phyloP scores from a whole-genome alignment of 306 rosid species.

The Vigna mungo region DNA sequence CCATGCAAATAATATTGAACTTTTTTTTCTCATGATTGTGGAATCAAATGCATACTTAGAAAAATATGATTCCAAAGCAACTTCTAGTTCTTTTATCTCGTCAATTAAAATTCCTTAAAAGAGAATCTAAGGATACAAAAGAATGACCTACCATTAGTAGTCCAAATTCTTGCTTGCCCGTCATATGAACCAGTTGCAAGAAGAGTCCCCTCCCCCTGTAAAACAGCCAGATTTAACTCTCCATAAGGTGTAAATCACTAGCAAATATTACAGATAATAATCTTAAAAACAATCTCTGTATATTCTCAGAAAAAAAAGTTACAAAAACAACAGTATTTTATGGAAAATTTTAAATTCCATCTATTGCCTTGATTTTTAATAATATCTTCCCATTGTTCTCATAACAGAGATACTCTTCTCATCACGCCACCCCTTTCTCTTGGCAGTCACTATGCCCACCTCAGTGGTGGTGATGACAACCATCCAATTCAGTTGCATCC shows the following conservation, averaged over 20 bases:
- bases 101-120: slow-evolving; percentile 1
- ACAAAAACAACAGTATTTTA: neutral
- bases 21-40: neutral
- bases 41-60: neutral
- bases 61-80: slow-evolving; percentile 18
- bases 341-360: neutral
- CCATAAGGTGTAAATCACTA: slow-evolving; percentile 11
- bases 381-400: neutral
- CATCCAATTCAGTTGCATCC: too few relatives aligned
- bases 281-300: neutral
- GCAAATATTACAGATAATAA: slow-evolving; percentile 24
- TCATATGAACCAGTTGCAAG: slow-evolving; percentile 98
- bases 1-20: slow-evolving; percentile 14
- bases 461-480: too few relatives aligned
- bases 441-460: too few relatives aligned
- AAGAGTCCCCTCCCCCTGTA: slow-evolving; percentile 86
- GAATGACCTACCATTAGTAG: slow-evolving; percentile 65
- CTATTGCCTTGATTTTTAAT: neutral
- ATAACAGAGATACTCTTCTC: neutral
- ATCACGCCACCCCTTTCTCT: too few relatives aligned
- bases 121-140: slow-evolving; percentile 20
- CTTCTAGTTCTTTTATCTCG: slow-evolving; percentile 29
- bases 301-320: neutral
- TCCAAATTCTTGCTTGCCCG: slow-evolving; percentile 98
- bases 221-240: slow-evolving; percentile 25